Evolutionary conservation across 2,329 filamentous ascomycete genomes (phyloP).

Genomic region (Dichotomopilus funicola): DNA sequence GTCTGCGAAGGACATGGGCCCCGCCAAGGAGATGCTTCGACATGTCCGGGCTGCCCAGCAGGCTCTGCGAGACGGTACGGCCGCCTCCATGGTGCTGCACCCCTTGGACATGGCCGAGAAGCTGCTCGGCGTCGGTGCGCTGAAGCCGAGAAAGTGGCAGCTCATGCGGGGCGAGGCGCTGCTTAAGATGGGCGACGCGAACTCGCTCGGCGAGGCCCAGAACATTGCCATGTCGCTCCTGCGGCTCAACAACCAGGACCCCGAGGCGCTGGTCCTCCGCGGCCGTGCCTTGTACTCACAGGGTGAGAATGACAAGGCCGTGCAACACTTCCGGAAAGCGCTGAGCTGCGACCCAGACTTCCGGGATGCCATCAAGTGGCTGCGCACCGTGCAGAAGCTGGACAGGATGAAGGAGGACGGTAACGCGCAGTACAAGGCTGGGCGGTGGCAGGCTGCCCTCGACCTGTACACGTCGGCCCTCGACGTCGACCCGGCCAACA

Average conservation of each 20-base stretch:
- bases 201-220: conserved; percentile 84
- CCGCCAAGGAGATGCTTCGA: conserved; percentile 77
- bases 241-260: conserved; percentile 81
- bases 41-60: conserved; percentile 77
- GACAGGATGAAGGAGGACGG: conserved; percentile 92
- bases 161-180: conserved; percentile 88
- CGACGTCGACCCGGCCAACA: conserved; percentile 79
- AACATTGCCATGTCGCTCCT: conserved; percentile 86
- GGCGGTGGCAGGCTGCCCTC: conserved; percentile 71
- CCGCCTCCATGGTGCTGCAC: conserved; percentile 86
- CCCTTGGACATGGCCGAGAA: conserved; percentile 87
- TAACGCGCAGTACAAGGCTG: conserved; percentile 82
- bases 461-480: conserved; percentile 79
- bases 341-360: conserved; percentile 88
- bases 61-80: conserved; percentile 64
- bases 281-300: conserved; percentile 83
- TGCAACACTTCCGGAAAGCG: conserved; percentile 87
- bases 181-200: conserved; percentile 84
- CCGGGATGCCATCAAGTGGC: conserved; percentile 78
- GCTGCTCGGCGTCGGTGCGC: conserved; percentile 65
- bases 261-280: conserved; percentile 84
- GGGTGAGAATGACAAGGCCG: conserved; percentile 91
- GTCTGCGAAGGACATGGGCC: conserved; percentile 75
- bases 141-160: conserved; percentile 86
- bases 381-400: conserved; percentile 85